Evolutionary conservation across 768 basidiomycete genomes (phyloP).

Genomic region (Trametes elegans): DNA sequence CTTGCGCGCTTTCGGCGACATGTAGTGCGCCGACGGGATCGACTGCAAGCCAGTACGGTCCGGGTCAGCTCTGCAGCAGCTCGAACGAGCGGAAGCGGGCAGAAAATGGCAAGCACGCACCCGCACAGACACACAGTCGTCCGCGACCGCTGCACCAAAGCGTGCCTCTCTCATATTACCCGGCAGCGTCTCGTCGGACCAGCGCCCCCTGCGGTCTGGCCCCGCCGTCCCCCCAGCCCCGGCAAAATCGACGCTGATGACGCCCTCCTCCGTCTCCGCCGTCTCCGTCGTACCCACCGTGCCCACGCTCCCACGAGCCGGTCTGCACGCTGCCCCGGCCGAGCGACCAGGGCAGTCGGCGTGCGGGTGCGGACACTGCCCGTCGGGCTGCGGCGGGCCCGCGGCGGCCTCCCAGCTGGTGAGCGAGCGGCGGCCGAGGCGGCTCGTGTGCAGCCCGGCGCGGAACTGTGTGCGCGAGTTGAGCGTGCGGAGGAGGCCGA

Average conservation of each 20-base stretch:
- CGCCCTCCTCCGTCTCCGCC: constrained; percentile 2
- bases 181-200: background rate
- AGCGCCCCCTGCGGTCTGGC: background rate
- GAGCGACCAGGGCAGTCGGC: background rate
- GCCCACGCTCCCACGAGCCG: background rate
- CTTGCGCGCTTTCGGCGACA: background rate
- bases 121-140: background rate
- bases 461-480: constrained; percentile 31
- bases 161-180: background rate
- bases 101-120: background rate
- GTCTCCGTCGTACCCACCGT: background rate
- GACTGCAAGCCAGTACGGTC: background rate
- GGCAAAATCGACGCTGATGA: background rate
- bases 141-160: background rate
- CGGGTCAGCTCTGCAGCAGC: background rate
- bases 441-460: constrained; percentile 36
- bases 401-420: constrained; percentile 33
- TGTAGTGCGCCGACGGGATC: background rate
- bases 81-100: no score
- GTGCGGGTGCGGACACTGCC: no score
- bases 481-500: constrained; percentile 29
- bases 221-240: background rate
- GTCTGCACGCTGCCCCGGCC: background rate
- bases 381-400: background rate
- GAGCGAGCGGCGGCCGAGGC: constrained; percentile 42